Base-by-base conservation (phyloP, 1,139 yeast genomes). In the Pichia cactophila region DNA sequence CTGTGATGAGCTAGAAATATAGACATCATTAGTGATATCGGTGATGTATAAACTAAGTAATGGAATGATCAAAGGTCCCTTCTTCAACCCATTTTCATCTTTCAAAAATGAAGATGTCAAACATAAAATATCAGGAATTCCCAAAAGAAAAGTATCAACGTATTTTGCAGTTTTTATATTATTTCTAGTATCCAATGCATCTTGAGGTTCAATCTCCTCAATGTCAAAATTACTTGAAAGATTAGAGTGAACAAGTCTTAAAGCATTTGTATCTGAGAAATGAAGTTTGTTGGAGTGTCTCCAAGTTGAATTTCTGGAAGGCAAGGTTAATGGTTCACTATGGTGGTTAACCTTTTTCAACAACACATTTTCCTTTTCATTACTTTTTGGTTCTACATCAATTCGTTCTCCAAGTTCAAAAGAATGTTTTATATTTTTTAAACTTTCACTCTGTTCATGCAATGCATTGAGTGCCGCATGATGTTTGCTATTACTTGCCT, bases 11-110 rank as follows among this genome's bases (percentile, higher is more conserved):
- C 28, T 35, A 28, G 20, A 4, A 11, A 26, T 36, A 37, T 40
- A 44, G 14, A 48, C 62, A 16, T 69, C 63, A 26, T 53, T 45
- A 1, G 83, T 73, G 14, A 73, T 69, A 56, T 78, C 88, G 48
- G 77, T 72, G 3, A 92, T 71, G 46, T 74, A 72, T 42, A 89
- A 72, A 14, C 89, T 86, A 43, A 92, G 64, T 62, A 89, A 78
- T 14, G 86, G 82, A 39, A 89, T 67, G 43, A 92, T 68, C 42
- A 90, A 73, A 0, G 98, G 96, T 1, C 95, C 94, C 52, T 96
- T 76, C 46, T 82, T 77, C 31, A 79, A 77, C 8, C 87, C 89
- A 55, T 78, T 78, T 53, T 87, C 96, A 64, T 89, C 97, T 49
- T 80, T 78, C 46, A 83, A 71, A 53, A 92, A 79, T 48, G 83